Evolutionary conservation across 192 early-diverging fungal species (phyloP), one percentile per base, ranked within the genome.

Genomic region (Backusella macrospora): DNA sequence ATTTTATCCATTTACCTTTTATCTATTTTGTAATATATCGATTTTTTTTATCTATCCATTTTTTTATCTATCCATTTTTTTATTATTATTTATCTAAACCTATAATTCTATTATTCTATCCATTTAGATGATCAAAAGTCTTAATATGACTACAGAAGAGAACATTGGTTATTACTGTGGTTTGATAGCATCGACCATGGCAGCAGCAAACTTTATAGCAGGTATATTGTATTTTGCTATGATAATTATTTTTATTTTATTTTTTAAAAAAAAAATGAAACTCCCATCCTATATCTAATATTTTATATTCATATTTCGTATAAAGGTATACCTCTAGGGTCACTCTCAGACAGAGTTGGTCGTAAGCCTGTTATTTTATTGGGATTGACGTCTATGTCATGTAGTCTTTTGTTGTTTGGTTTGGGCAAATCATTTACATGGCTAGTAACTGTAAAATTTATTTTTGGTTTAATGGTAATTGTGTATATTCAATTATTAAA

Each of bases 291-390:
- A 52, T 16, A 38, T 39, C 10, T 18, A 18, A 16, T 37, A 8
- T 40, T 47, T 13, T 26, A 34, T 34, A 34, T 37, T 34, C 9
- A 21, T 5, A 37, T 65, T 23, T 38, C 23, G 4, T 49, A 16
- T 42, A 43, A 29, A 76, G 75, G 76, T 12, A 85, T 89, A 71
- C 77, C 80, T 16, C 90, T 88, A 89, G 89, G 89, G 23, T 77
- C 76, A 39, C 71, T 92, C 10, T 90, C 89, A 12, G 94, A 96
- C 74, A 82, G 88, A 37, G 84, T 92, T 69, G 94, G 94, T 29
- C 75, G 79, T 39, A 79, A 90, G 5, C 92, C 92, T 6, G 85
- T 92, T 21, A 63, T 94, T 13, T 70, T 96, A 15, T 69, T 89
- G 13, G 94, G 93, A 0, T 78, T 95, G 14, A 29, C 83, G 14